Evolutionary conservation across 2,329 filamentous ascomycete species (phyloP).

Genomic region (Spiromastix sp.): DNA sequence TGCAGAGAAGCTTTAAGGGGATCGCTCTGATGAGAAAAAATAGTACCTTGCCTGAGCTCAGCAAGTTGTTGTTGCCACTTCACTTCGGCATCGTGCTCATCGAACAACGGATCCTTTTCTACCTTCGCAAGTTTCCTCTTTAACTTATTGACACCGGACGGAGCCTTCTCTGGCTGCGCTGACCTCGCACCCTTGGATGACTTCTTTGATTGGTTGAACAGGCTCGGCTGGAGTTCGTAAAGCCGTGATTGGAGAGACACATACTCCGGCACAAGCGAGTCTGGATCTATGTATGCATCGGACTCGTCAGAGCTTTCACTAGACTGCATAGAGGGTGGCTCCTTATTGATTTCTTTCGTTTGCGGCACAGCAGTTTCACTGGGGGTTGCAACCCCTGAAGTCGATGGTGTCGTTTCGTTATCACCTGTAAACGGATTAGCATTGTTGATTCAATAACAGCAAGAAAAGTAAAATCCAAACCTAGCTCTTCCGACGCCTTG

Average conservation of each 20-base stretch:
- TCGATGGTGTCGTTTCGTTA: conserved; percentile 1
- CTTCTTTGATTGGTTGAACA: conserved; percentile 33
- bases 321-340: not conserved
- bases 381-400: conserved; percentile 8
- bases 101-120: conserved; percentile 67
- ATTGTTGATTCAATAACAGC: conserved; percentile 4
- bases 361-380: conserved; percentile 1
- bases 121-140: conserved; percentile 66
- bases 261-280: conserved; percentile 65
- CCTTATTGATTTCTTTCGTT: not conserved
- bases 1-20: no score
- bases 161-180: conserved; percentile 10
- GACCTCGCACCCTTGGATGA: conserved; percentile 31
- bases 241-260: conserved; percentile 61
- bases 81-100: conserved; percentile 53
- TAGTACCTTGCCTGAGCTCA: conserved; percentile 51
- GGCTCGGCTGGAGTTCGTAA: conserved; percentile 50
- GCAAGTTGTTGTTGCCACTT: conserved; percentile 53
- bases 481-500: conserved; percentile 19
- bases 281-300: conserved; percentile 63
- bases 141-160: conserved; percentile 51
- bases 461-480: not conserved
- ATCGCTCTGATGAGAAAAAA: conserved; percentile 24
- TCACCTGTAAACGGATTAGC: conserved; percentile 9
- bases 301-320: conserved; percentile 19